Conservation (phyloP, 148 eudicot species). For the Chenopodium album region DNA sequence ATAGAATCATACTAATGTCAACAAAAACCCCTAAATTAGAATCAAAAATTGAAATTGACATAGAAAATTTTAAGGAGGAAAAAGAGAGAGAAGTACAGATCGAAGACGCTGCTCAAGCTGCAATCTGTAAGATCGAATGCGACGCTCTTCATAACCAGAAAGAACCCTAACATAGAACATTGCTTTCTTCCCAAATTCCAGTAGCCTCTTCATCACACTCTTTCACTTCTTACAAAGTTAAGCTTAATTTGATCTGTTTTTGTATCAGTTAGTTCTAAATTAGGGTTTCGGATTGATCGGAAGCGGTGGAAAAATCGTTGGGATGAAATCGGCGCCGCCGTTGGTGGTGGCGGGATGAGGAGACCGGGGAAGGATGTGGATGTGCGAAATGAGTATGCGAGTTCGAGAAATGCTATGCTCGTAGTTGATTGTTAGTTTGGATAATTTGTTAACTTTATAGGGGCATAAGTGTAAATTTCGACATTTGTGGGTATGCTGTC, state of each 20-base stretch:
- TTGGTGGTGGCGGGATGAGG: neutral
- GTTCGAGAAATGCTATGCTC: neutral
- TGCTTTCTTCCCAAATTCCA: constrained; percentile 78
- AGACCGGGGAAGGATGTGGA: neutral
- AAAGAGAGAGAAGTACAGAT: constrained; percentile 38
- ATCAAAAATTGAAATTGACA: neutral
- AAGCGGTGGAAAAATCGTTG: neutral
- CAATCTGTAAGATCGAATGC: constrained; percentile 75
- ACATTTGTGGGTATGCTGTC: no score
- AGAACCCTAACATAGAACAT: constrained; percentile 87
- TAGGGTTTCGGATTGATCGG: neutral
- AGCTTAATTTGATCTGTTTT: neutral
- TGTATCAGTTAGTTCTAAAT: no score
- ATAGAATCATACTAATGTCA: no score
- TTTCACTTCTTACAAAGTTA: neutral
- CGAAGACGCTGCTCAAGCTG: constrained; percentile 67
- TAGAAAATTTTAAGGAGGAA: neutral
- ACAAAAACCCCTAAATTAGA: neutral
- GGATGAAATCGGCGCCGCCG: neutral
- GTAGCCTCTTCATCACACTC: constrained; percentile 50
- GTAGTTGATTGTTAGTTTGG: neutral
- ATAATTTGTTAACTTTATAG: neutral
- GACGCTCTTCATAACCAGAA: constrained; percentile 90
- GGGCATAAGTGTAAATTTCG: neutral
- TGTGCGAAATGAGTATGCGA: neutral